These are phyloP conservation scores for Calonectria leucothoes DNA, from an alignment of 2,329 filamentous ascomycete genomes.

Conservation along the genomic window DNA sequence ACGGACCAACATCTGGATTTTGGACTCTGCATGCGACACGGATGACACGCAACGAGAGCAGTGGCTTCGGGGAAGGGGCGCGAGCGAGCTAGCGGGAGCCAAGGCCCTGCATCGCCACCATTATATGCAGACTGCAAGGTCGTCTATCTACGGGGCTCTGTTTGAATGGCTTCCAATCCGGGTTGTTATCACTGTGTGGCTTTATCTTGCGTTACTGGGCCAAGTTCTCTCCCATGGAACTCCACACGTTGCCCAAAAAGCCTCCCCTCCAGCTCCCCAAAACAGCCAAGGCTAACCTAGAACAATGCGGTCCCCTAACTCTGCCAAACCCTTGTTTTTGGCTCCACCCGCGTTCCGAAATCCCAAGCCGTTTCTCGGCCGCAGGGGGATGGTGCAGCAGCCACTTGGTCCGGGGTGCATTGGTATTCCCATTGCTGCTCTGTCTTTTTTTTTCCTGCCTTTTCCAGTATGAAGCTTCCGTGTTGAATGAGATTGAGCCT, in stretches of 20 bases:
- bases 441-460: constrained; percentile 1
- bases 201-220: not conserved
- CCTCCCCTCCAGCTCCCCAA: constrained; percentile 5
- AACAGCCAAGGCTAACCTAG: constrained; percentile 2
- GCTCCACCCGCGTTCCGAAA: constrained; percentile 28
- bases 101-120: not conserved
- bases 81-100: not conserved
- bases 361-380: constrained; percentile 33
- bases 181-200: not conserved
- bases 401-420: constrained; percentile 40
- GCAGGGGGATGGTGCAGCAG: constrained; percentile 30
- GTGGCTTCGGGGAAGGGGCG: not conserved
- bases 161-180: not conserved
- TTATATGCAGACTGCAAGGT: not conserved
- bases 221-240: not conserved
- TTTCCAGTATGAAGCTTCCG: not conserved
- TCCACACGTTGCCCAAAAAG: not conserved
- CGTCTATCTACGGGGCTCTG: not conserved
- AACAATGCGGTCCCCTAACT: constrained; percentile 11
- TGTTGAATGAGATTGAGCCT: not conserved
- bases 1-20: not conserved
- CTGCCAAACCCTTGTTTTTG: constrained; percentile 5
- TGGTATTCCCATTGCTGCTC: constrained; percentile 13
- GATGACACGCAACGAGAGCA: constrained; percentile 14
- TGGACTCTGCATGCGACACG: not conserved